These are phyloP conservation scores for Globisporangium ultimum DNA, from an alignment of 352 stramenopile genomes.

Conservation along the genomic window DNA sequence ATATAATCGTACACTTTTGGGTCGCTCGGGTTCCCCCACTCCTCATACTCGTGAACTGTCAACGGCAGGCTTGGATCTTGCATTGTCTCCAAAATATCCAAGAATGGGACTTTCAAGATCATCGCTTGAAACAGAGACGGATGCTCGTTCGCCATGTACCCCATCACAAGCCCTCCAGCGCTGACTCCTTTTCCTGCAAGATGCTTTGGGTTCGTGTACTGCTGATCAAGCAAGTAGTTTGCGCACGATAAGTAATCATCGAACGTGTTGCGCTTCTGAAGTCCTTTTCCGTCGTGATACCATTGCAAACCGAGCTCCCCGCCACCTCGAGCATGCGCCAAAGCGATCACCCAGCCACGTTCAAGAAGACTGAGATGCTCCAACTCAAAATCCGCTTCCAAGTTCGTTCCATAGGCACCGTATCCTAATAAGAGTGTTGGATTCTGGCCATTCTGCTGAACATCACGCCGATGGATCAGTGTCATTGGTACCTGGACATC, in stretches of 20 bases:
- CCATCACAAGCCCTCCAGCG: slow-evolving; percentile 85
- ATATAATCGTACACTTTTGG: slow-evolving; percentile 60
- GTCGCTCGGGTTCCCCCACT: slow-evolving; percentile 83
- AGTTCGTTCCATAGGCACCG: slow-evolving; percentile 85
- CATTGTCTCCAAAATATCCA: slow-evolving; percentile 89
- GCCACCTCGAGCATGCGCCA: slow-evolving; percentile 88
- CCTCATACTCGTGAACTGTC: slow-evolving; percentile 91
- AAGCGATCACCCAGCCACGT: slow-evolving; percentile 86
- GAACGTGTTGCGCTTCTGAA: slow-evolving; percentile 86
- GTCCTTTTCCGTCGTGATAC: slow-evolving; percentile 78
- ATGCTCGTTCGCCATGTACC: slow-evolving; percentile 81
- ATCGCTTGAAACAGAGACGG: slow-evolving; percentile 71
- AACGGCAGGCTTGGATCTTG: slow-evolving; percentile 78
- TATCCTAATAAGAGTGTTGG: slow-evolving; percentile 88
- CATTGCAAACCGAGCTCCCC: slow-evolving; percentile 84
- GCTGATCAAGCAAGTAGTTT: slow-evolving; percentile 49
- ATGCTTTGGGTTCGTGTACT: slow-evolving; percentile 55
- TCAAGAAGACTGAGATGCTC: slow-evolving; percentile 82
- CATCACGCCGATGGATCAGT: slow-evolving; percentile 63
- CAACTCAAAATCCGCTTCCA: slow-evolving; percentile 86
- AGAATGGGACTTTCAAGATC: slow-evolving; percentile 88
- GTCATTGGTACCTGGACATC: slow-evolving; percentile 64
- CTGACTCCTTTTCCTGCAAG: slow-evolving; percentile 81
- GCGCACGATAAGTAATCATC: slow-evolving; percentile 79
- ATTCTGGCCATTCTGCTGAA: slow-evolving; percentile 53